Percentiles rank a stretch among this genome's conserved stretches.
phyloP scores from a whole-genome alignment of 495 filamentous ascomycete species.

The Neohortaea acidophila region DNA sequence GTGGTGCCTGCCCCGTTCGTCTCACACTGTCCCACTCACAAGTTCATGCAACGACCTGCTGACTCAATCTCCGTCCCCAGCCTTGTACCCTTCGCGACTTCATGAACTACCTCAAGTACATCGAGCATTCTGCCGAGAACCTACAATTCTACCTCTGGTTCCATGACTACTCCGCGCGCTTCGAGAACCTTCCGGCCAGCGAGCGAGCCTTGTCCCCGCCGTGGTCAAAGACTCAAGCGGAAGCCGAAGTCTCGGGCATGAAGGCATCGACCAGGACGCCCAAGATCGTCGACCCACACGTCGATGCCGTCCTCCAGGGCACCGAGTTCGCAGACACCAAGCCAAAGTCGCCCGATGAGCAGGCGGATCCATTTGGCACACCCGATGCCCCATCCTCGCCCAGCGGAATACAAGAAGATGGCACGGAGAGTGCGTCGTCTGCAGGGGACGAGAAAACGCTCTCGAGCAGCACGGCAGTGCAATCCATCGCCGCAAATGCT shows the following conservation, averaged over 20 bases:
- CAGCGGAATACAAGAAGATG: slow-evolving; percentile 8
- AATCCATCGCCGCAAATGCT: slow-evolving; percentile 27
- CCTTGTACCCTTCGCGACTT: slow-evolving; percentile 62
- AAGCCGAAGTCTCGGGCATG: slow-evolving; percentile 26
- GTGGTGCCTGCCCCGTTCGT: slow-evolving; percentile 65
- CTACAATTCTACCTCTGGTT: slow-evolving; percentile 70
- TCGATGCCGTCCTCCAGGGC: slow-evolving; percentile 38
- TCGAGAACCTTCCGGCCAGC: slow-evolving; percentile 34
- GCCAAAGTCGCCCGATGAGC: slow-evolving; percentile 25
- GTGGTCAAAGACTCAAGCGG: slow-evolving; percentile 45
- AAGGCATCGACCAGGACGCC: slow-evolving; percentile 13
- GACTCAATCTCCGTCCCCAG: slow-evolving; percentile 28
- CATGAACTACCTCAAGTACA: slow-evolving; percentile 64
- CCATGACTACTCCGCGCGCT: slow-evolving; percentile 48
- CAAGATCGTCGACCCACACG: slow-evolving; percentile 25
- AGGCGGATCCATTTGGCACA: slow-evolving; percentile 42
- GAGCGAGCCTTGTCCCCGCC: slow-evolving; percentile 44
- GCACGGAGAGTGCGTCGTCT: slow-evolving; percentile 12
- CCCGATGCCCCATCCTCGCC: slow-evolving; percentile 34
- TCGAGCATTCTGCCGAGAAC: slow-evolving; percentile 61
- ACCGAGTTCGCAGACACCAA: slow-evolving; percentile 38
- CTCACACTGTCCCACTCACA: neutral
- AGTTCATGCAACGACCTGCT: neutral
- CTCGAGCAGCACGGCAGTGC: slow-evolving; percentile 8
- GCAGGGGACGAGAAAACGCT: slow-evolving; percentile 11